Conservation (phyloP, 116 monocot species). For the Posidonia oceanica region DNA sequence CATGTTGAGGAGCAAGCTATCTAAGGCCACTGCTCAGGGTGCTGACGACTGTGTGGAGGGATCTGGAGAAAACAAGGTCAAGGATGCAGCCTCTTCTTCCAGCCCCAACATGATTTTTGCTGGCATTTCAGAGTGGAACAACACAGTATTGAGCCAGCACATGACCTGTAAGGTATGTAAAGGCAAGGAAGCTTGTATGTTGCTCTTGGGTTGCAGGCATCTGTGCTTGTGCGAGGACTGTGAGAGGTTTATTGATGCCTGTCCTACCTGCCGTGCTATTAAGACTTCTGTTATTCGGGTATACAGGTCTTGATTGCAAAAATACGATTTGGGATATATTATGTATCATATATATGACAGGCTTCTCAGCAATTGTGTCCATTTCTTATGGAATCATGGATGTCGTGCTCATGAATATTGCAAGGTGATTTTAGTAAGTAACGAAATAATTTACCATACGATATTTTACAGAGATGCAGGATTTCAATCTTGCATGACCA, state of each 20-base stretch:
- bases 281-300: conserved; percentile 34
- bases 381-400: too few species aligned
- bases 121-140: neutral
- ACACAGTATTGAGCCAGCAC: neutral
- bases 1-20: conserved; percentile 33
- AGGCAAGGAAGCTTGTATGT: conserved; percentile 26
- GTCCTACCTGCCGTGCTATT: conserved; percentile 30
- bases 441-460: too few species aligned
- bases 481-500: too few species aligned
- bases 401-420: too few species aligned
- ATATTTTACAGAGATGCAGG: too few species aligned
- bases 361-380: too few species aligned
- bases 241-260: conserved; percentile 19
- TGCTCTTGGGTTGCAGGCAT: conserved; percentile 55
- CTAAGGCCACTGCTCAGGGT: conserved; percentile 32
- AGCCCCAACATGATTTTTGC: conserved; percentile 3
- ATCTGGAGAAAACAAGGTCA: conserved; percentile 55
- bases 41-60: conserved; percentile 37
- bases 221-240: conserved; percentile 51
- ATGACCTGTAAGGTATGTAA: conserved; percentile 35
- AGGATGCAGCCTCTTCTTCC: conserved; percentile 40
- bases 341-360: too few species aligned
- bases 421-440: too few species aligned
- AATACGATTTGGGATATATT: neutral
- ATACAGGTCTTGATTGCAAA: conserved; percentile 14